Evolutionary conservation across 2,329 filamentous ascomycete species (phyloP).

Genomic region (Capronia coronata): DNA sequence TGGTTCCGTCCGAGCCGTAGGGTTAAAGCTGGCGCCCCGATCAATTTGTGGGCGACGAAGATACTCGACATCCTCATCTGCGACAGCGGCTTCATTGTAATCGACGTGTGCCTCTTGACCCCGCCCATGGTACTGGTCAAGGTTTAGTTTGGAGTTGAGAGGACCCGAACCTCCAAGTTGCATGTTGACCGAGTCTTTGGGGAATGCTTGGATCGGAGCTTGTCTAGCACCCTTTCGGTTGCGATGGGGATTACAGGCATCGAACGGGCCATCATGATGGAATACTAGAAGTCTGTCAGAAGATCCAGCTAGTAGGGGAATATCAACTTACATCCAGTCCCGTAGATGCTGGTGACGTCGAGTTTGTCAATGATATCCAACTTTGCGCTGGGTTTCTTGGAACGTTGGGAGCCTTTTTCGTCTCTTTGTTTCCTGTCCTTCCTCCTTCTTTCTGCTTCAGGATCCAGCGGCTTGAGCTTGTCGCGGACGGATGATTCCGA

Average conservation of each 20-base stretch:
- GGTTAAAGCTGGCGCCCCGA: constrained; percentile 54
- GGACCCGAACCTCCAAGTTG: constrained; percentile 81
- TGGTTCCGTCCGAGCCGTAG: constrained; percentile 59
- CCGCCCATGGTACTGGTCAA: constrained; percentile 79
- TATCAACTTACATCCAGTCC: constrained; percentile 69
- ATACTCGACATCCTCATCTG: constrained; percentile 34
- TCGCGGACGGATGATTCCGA: constrained; percentile 59
- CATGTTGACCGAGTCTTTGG: constrained; percentile 88
- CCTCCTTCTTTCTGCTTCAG: constrained; percentile 47
- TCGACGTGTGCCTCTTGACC: constrained; percentile 83
- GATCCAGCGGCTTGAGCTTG: constrained; percentile 42
- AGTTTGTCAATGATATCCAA: constrained; percentile 94
- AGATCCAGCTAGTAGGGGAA: neutral
- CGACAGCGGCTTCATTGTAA: constrained; percentile 51
- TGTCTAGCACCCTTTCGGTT: constrained; percentile 76
- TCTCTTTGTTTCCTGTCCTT: constrained; percentile 45
- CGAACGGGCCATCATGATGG: constrained; percentile 95
- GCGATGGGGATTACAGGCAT: constrained; percentile 89
- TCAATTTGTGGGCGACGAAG: constrained; percentile 30
- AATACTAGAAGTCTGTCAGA: constrained; percentile 57
- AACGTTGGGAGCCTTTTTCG: constrained; percentile 35
- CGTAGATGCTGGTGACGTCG: constrained; percentile 93
- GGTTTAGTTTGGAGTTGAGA: constrained; percentile 71
- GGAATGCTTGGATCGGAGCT: constrained; percentile 94
- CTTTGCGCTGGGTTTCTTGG: constrained; percentile 32